These are phyloP conservation scores for Leucosporidium creatinivorum DNA, from an alignment of 768 basidiomycete species.

Conservation along the genomic window DNA sequence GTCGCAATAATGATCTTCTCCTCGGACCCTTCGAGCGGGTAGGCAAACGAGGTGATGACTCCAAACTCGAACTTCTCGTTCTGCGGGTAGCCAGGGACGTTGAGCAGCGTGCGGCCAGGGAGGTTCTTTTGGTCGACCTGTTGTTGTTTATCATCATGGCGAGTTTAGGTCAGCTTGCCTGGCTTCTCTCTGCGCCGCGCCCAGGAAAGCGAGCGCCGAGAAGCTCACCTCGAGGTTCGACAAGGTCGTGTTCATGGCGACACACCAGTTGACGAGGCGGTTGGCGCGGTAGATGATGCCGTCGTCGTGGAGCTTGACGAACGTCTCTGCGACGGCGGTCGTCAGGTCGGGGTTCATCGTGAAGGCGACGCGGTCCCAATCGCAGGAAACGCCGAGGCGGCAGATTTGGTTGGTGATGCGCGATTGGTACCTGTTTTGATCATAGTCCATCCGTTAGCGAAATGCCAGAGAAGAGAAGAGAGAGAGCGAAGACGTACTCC, in stretches of 20 bases:
- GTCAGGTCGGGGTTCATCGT: slow-evolving; percentile 86
- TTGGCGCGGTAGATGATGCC: slow-evolving; percentile 92
- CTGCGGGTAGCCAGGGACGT: slow-evolving; percentile 87
- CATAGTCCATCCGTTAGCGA: background rate
- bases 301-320: slow-evolving; percentile 82
- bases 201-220: background rate
- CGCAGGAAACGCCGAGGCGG: slow-evolving; percentile 83
- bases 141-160: background rate
- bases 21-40: slow-evolving; percentile 79
- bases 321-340: slow-evolving; percentile 82
- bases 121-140: slow-evolving; percentile 90
- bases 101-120: slow-evolving; percentile 71
- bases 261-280: slow-evolving; percentile 97
- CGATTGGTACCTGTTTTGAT: slow-evolving; percentile 65
- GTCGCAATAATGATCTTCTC: slow-evolving; percentile 92
- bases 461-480: background rate
- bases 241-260: slow-evolving; percentile 85
- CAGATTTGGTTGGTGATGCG: slow-evolving; percentile 83
- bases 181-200: too few relatives aligned
- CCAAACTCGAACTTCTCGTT: slow-evolving; percentile 97
- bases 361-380: slow-evolving; percentile 91
- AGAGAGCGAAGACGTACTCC: slow-evolving; percentile 54
- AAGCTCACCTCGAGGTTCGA: slow-evolving; percentile 83
- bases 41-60: slow-evolving; percentile 91
- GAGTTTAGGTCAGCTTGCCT: too few relatives aligned